Evolutionary conservation across 768 basidiomycete species (phyloP).

Genomic region (Psilocybe cubensis): DNA sequence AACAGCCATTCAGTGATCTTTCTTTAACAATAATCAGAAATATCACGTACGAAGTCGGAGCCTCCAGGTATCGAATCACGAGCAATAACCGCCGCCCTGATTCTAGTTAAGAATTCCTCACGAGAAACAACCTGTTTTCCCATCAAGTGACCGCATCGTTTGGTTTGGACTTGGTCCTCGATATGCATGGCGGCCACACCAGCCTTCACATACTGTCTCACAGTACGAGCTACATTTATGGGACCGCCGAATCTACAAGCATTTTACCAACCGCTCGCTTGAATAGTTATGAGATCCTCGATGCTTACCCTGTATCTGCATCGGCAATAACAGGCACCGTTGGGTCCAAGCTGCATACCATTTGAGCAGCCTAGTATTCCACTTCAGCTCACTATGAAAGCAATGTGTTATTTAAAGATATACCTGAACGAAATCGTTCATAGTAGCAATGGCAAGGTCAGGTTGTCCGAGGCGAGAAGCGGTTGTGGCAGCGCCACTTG

Average conservation of each 20-base stretch:
- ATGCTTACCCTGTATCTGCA: constrained; percentile 72
- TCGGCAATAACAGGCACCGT: constrained; percentile 75
- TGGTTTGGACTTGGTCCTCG: constrained; percentile 82
- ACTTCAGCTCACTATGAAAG: constrained; percentile 26
- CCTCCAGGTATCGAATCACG: constrained; percentile 76
- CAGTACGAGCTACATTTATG: constrained; percentile 74
- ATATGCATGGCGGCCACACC: constrained; percentile 79
- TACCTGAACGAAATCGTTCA: constrained; percentile 76
- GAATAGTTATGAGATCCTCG: background rate
- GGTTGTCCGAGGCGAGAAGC: constrained; percentile 79
- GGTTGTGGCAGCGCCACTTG: constrained; percentile 77
- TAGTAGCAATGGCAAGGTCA: constrained; percentile 78
- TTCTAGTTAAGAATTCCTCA: constrained; percentile 73
- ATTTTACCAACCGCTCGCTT: background rate
- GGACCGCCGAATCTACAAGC: constrained; percentile 64
- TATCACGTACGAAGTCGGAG: constrained; percentile 65
- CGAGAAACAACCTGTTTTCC: constrained; percentile 82
- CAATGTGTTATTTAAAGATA: constrained; percentile 41
- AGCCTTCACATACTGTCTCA: constrained; percentile 64
- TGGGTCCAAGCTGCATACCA: constrained; percentile 70
- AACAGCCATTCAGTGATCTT: background rate
- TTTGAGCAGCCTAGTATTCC: constrained; percentile 56
- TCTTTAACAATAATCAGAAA: background rate
- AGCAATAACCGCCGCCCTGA: constrained; percentile 78
- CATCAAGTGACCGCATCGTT: constrained; percentile 76